Conservation (phyloP, 129 eudicot genomes). For the Centella asiatica region DNA sequence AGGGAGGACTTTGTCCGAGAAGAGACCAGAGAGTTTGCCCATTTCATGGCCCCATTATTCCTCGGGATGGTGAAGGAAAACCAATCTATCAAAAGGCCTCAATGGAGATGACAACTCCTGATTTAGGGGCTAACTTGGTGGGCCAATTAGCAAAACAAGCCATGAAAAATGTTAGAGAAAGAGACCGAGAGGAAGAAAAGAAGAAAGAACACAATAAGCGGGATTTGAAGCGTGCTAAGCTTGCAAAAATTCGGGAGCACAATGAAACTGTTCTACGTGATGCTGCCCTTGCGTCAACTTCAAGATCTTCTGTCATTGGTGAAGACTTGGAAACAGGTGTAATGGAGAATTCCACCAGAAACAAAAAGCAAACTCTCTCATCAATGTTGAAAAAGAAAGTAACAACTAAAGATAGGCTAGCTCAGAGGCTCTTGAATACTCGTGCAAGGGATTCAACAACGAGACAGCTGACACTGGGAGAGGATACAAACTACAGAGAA, state of each 20-base stretch:
- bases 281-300: slow-evolving; percentile 84
- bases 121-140: slow-evolving; percentile 19
- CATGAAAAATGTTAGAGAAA: slow-evolving; percentile 64
- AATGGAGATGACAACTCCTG: slow-evolving; percentile 24
- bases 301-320: slow-evolving; percentile 49
- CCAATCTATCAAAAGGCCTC: slow-evolving; percentile 24
- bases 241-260: slow-evolving; percentile 71
- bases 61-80: slow-evolving; percentile 70
- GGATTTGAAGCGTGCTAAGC: slow-evolving; percentile 71
- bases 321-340: slow-evolving; percentile 22
- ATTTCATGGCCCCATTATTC: slow-evolving; percentile 78
- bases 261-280: slow-evolving; percentile 67
- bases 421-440: slow-evolving; percentile 45
- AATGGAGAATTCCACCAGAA: slow-evolving; percentile 16
- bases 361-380: slow-evolving; percentile 57
- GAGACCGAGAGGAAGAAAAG: slow-evolving; percentile 52
- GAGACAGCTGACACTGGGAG: slow-evolving; percentile 47
- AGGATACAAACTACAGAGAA: slow-evolving; percentile 69
- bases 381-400: slow-evolving; percentile 88
- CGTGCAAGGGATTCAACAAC: slow-evolving; percentile 46
- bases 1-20: slow-evolving; percentile 74
- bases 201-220: slow-evolving; percentile 43
- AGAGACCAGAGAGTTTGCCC: slow-evolving; percentile 72
- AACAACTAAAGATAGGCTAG: slow-evolving; percentile 62
- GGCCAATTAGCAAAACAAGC: slow-evolving; percentile 62